Base-by-base conservation (phyloP, 768 basidiomycete genomes). In the Hypholoma sublateritium region DNA sequence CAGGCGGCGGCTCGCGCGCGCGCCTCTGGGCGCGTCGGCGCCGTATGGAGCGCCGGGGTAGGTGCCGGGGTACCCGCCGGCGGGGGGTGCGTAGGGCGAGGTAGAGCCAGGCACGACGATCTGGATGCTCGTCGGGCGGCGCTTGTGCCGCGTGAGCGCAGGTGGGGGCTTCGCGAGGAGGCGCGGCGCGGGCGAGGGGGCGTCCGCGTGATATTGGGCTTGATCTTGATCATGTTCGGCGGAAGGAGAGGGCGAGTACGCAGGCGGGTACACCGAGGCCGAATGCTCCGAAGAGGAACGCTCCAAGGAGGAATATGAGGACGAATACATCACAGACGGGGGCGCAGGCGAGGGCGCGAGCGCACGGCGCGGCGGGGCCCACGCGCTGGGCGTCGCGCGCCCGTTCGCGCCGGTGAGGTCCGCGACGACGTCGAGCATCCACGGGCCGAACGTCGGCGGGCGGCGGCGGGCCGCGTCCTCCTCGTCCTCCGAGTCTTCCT, bases 371-470 rank as follows among this genome's bases (percentile, higher is more conserved):
- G 2, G 5, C 28, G 1, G 1, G 2, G 1, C n/a, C 37, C 28
- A 45, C 4, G 19, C 21, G 28, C 42, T 43, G 5, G 52, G 22
- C 17, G 28, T n/a, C 4, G 42, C 42, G 12, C 52, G 41, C 1
- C 28, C 28, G 9, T 32, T 12, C 28, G 21, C 43, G 35, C 70
- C 63, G 0, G 86, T 85, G 17, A 91, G 71, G 46, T 89, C 89
- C 0, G 83, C 79, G 35, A 93, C 79, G 55, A 80, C 90, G 36
- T 93, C 89, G 56, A 91, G 82, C 91, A 92, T 91, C 91, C 91
- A 93, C 60, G 83, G 84, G n/a, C 86, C 85, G 21, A 88, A 73
- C 0, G 87, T 84, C 42, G 85, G 65, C 1, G 84, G 85, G 5
- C 86, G 81, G 28, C 80, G 68, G 19, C 24, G 71, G 22, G 78